phyloP scores from a whole-genome alignment of 495 filamentous ascomycete species.

The Xylaria sp. region DNA sequence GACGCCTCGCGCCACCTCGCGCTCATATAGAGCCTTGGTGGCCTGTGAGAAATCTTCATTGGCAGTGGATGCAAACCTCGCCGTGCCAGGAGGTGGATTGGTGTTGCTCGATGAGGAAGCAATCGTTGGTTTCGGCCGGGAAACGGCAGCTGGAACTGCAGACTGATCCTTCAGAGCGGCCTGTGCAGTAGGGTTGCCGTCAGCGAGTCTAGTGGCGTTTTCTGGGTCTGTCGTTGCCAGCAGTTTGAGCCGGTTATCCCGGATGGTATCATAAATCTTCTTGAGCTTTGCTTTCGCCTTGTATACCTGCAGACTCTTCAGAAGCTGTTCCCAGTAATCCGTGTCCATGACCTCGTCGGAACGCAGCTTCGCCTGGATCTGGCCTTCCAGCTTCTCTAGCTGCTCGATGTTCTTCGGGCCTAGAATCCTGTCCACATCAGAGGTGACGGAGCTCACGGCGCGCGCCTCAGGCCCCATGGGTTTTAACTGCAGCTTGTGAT shows the following conservation, averaged over 20 bases:
- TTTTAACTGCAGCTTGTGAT: constrained; percentile 72
- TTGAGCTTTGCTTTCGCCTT: constrained; percentile 89
- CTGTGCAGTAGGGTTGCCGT: constrained; percentile 38
- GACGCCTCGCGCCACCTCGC: constrained; percentile 90
- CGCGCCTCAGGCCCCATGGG: constrained; percentile 69
- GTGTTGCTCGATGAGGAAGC: constrained; percentile 30
- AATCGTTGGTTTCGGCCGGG: constrained; percentile 25
- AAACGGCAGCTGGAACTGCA: constrained; percentile 30
- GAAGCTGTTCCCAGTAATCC: constrained; percentile 95
- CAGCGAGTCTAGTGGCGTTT: constrained; percentile 65
- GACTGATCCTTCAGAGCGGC: constrained; percentile 32
- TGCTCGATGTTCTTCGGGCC: constrained; percentile 88
- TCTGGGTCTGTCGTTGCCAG: constrained; percentile 72
- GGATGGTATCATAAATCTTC: constrained; percentile 79
- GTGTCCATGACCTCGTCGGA: constrained; percentile 93
- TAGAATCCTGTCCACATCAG: constrained; percentile 86
- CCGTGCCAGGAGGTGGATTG: constrained; percentile 64
- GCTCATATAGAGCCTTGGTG: constrained; percentile 88
- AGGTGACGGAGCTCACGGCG: constrained; percentile 78
- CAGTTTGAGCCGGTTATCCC: constrained; percentile 72
- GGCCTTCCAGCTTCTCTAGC: constrained; percentile 79
- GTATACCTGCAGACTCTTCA: constrained; percentile 84
- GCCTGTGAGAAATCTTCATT: constrained; percentile 92
- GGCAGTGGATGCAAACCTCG: constrained; percentile 75
- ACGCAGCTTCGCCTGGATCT: constrained; percentile 81